phyloP scores from a whole-genome alignment of 768 basidiomycete species.

The Hysterangium stoloniferum region DNA sequence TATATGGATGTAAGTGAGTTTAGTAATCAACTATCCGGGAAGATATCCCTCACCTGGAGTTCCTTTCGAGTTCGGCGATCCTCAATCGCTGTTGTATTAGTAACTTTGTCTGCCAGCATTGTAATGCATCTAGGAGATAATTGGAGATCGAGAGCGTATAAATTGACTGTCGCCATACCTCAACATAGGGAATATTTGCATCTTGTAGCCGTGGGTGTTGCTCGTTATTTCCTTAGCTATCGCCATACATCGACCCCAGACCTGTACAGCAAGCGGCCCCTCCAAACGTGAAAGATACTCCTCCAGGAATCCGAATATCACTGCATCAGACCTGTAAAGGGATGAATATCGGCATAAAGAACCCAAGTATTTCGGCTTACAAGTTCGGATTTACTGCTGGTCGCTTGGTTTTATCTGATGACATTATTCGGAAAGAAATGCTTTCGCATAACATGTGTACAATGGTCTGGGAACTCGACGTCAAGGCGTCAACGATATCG shows the following conservation, averaged over 20 bases:
- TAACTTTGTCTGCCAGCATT: slow-evolving; percentile 74
- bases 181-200: slow-evolving; percentile 63
- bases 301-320: slow-evolving; percentile 82
- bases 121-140: slow-evolving; percentile 55
- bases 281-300: slow-evolving; percentile 78
- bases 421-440: slow-evolving; percentile 51
- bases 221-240: slow-evolving; percentile 72
- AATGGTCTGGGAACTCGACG: slow-evolving; percentile 76
- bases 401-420: slow-evolving; percentile 53
- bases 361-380: background rate
- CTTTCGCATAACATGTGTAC: slow-evolving; percentile 88
- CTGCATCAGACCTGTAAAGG: slow-evolving; percentile 50
- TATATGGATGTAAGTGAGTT: slow-evolving; percentile 26
- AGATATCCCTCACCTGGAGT: slow-evolving; percentile 50
- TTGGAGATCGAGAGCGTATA: background rate
- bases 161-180: slow-evolving; percentile 44
- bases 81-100: slow-evolving; percentile 86
- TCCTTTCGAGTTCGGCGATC: slow-evolving; percentile 85
- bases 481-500: slow-evolving; percentile 75
- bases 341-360: slow-evolving; percentile 8
- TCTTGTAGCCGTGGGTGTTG: slow-evolving; percentile 58
- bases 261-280: slow-evolving; percentile 86
- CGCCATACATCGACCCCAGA: slow-evolving; percentile 76
- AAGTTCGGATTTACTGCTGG: slow-evolving; percentile 34
- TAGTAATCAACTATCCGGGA: background rate